Percentiles rank a stretch among this genome's conserved stretches.
These are phyloP conservation scores for Colletotrichum sp. DNA, from an alignment of 2,329 filamentous ascomycete genomes.

Conservation along the genomic window DNA sequence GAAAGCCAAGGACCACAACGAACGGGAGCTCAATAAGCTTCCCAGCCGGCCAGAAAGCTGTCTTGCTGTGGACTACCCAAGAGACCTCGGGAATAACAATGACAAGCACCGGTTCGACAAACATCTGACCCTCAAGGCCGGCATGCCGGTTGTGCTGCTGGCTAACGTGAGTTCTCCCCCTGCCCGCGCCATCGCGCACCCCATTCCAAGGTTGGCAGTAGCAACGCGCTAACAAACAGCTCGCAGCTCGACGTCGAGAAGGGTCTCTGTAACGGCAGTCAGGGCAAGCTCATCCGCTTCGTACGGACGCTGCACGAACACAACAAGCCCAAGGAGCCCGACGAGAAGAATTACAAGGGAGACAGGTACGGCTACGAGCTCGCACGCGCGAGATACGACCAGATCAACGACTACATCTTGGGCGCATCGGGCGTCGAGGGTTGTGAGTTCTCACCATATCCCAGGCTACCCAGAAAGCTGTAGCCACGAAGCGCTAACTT, in stretches of 20 bases:
- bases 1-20: neutral
- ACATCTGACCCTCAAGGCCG: neutral
- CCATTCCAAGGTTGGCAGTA: too few species aligned
- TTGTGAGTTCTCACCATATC: neutral
- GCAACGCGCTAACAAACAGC: too few species aligned
- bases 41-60: neutral
- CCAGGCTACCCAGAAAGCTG: neutral
- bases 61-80: neutral
- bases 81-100: neutral
- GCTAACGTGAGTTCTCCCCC: neutral
- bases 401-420: neutral
- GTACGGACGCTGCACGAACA: slow-evolving; percentile 28
- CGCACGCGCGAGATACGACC: neutral
- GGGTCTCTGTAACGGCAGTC: neutral
- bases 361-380: neutral
- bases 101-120: neutral
- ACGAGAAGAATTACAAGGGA: neutral
- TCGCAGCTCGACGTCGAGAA: neutral
- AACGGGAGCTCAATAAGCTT: neutral
- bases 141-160: neutral
- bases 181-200: neutral
- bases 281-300: neutral
- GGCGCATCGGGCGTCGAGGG: neutral
- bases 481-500: neutral
- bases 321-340: slow-evolving; percentile 27